A percentile compares a stretch with the other conserved stretches of the same genome.
Evolutionary conservation across 306 rosid species (phyloP).

Genomic region (Pyrus betulifolia): DNA sequence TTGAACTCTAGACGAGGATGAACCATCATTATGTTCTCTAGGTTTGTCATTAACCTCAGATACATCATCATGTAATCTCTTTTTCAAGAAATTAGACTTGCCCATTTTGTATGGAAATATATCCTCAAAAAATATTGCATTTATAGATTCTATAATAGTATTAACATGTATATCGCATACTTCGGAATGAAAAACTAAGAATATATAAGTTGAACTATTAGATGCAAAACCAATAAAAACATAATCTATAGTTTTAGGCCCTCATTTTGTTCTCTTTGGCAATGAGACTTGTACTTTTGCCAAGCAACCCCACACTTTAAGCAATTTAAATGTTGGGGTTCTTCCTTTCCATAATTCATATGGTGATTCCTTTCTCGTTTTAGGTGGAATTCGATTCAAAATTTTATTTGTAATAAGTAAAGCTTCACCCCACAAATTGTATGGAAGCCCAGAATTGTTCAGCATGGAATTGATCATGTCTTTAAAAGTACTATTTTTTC

Average conservation of each 20-base stretch:
- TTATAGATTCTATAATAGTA: no score
- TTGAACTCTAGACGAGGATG: no score
- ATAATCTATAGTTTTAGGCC: not conserved
- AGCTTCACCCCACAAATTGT: not conserved
- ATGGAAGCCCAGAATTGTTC: not conserved
- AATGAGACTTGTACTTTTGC: not conserved
- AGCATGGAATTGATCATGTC: not conserved
- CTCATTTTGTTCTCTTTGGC: not conserved
- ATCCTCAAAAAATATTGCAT: no score
- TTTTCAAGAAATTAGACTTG: no score
- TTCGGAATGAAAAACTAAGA: no score
- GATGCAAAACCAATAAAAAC: not conserved
- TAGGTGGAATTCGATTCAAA: not conserved
- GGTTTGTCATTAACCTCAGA: no score
- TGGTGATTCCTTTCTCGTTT: not conserved
- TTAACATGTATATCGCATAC: no score
- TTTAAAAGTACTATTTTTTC: not conserved
- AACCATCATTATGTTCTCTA: no score
- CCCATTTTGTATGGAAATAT: no score
- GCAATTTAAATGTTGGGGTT: not conserved
- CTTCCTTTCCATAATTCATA: not conserved
- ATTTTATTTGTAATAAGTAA: not conserved
- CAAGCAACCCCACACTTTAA: not conserved
- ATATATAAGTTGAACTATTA: not conserved
- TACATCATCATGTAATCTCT: no score